A percentile compares a stretch with the other conserved stretches of the same genome.
Conservation (phyloP, 192 early-diverging fungal species). For the Linnemannia zychae region DNA sequence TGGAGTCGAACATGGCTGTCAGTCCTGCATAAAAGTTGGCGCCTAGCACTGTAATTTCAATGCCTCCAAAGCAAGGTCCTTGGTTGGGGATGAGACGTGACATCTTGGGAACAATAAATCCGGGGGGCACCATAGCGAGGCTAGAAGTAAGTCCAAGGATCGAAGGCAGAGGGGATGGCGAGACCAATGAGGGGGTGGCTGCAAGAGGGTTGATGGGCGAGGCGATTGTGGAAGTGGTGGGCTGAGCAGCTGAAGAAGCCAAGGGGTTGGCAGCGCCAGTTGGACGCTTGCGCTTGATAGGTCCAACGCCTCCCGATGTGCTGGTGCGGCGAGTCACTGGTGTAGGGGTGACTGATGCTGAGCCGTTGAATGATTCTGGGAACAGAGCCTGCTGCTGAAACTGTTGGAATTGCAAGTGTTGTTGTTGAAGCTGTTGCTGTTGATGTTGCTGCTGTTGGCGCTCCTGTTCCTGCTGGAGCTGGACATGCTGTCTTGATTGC, state of each 20-base stretch:
- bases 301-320: conserved; percentile 51
- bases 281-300: conserved; percentile 46
- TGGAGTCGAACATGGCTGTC: conserved; percentile 80
- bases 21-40: conserved; percentile 83
- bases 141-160: conserved; percentile 38
- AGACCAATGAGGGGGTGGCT: conserved; percentile 9
- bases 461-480: conserved; percentile 49
- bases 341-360: conserved; percentile 6
- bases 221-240: conserved; percentile 23
- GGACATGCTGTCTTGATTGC: conserved; percentile 12
- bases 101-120: conserved; percentile 65
- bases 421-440: conserved; percentile 46
- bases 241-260: conserved; percentile 8
- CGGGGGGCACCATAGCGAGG: conserved; percentile 43
- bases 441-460: conserved; percentile 52
- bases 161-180: conserved; percentile 45
- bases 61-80: conserved; percentile 90
- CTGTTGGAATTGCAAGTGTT: conserved; percentile 53
- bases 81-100: conserved; percentile 83
- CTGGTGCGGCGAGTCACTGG: conserved; percentile 32
- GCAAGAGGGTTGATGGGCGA: conserved; percentile 34
- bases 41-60: conserved; percentile 87
- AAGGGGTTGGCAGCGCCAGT: conserved; percentile 29
- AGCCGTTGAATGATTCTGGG: conserved; percentile 29
- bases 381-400: conserved; percentile 50